Conservation (phyloP, 2,329 filamentous ascomycete genomes). For the Daldinia sp. region DNA sequence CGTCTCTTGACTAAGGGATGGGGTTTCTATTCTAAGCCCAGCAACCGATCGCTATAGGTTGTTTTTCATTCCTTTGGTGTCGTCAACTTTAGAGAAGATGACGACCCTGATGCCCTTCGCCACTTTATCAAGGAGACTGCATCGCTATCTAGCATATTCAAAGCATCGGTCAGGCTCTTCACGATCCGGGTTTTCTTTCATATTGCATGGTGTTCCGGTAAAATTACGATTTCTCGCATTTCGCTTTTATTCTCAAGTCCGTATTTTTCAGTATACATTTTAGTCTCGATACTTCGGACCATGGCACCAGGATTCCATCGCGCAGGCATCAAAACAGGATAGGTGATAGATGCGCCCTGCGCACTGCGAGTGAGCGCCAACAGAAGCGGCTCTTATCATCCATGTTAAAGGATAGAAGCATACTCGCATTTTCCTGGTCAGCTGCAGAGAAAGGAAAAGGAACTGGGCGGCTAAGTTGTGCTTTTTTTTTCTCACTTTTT, state of each 20-base stretch:
- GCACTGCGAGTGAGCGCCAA: conserved; percentile 40
- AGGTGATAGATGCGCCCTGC: conserved; percentile 43
- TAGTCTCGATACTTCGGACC: conserved; percentile 29
- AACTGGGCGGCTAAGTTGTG: conserved; percentile 22
- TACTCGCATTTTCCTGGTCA: conserved; percentile 40
- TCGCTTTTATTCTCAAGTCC: conserved; percentile 28
- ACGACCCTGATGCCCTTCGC: conserved; percentile 31
- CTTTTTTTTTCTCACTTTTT: not conserved
- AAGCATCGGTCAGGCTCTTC: conserved; percentile 18
- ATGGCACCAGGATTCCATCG: conserved; percentile 38
- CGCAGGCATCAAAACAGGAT: conserved; percentile 44
- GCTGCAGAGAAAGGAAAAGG: conserved; percentile 34
- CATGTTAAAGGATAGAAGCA: conserved; percentile 41
- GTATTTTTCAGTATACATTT: conserved; percentile 30
- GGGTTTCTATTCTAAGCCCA: not conserved
- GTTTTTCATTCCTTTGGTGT: conserved; percentile 19
- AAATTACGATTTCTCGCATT: conserved; percentile 32
- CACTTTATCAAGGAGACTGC: not conserved
- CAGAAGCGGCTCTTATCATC: conserved; percentile 37
- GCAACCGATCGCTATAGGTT: not conserved
- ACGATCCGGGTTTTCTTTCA: conserved; percentile 36
- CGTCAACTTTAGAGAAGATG: conserved; percentile 14
- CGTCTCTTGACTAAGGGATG: conserved; percentile 12
- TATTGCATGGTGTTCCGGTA: conserved; percentile 42
- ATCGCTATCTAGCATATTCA: conserved; percentile 6